Percentiles rank a stretch among this genome's conserved stretches.
phyloP scores from a whole-genome alignment of 352 stramenopile genomes.

The Pythium plurisporium region DNA sequence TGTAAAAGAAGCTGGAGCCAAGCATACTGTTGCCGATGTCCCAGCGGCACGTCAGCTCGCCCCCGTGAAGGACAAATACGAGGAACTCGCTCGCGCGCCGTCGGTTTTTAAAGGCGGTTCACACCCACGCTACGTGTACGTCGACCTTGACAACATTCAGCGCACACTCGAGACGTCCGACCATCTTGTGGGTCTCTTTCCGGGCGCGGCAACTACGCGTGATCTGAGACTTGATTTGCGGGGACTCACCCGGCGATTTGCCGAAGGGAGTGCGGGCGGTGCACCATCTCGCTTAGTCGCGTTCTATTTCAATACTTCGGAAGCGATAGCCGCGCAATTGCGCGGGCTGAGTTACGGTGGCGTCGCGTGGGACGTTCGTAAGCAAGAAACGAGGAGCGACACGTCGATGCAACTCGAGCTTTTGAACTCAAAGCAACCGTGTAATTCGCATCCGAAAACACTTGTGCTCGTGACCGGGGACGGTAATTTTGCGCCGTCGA shows the following conservation, averaged over 20 bases:
- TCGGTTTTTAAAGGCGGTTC: neutral
- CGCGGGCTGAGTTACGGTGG: constrained; percentile 9
- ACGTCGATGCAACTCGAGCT: constrained; percentile 35
- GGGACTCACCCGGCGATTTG: constrained; percentile 28
- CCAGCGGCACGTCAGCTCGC: neutral
- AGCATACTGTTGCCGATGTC: neutral
- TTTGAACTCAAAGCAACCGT: constrained; percentile 23
- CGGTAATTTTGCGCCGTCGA: constrained; percentile 27
- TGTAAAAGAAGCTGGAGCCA: neutral
- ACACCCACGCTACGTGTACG: constrained; percentile 29
- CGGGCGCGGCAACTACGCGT: constrained; percentile 19
- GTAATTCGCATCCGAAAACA: constrained; percentile 26
- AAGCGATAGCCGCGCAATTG: constrained; percentile 15
- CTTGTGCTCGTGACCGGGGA: constrained; percentile 40
- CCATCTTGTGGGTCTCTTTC: constrained; percentile 25
- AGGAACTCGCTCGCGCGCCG: neutral
- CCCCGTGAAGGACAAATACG: neutral
- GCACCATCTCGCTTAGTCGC: constrained; percentile 16
- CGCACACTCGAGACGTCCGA: constrained; percentile 23
- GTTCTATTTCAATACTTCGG: constrained; percentile 32
- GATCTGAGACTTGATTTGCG: constrained; percentile 35
- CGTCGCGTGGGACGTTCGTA: constrained; percentile 25
- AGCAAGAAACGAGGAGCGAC: constrained; percentile 28
- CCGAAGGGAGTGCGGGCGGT: neutral
- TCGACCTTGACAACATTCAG: constrained; percentile 43